These are phyloP conservation scores for Ustilago hordei DNA, from an alignment of 1,284 basidiomycete genomes.

Conservation along the genomic window DNA sequence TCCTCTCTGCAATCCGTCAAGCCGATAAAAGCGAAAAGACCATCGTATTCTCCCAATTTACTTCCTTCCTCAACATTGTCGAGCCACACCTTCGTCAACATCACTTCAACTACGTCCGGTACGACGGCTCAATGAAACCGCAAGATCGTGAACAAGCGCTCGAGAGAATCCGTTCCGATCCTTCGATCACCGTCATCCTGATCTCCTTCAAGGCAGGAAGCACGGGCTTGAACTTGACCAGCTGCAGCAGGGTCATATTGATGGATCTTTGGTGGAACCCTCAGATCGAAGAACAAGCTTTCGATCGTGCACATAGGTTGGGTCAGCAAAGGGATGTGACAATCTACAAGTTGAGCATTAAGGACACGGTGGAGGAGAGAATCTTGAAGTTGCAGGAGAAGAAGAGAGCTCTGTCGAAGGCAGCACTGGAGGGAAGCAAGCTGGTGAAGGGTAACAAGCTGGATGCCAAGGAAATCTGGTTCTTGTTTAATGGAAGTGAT, in stretches of 20 bases:
- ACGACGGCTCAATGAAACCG: conserved; percentile 87
- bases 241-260: conserved; percentile 92
- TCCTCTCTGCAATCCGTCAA: conserved; percentile 79
- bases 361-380: conserved; percentile 88
- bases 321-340: conserved; percentile 88
- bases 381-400: conserved; percentile 78
- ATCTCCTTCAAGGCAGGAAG: conserved; percentile 97
- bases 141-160: conserved; percentile 81
- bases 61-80: conserved; percentile 86
- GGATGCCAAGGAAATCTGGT: conserved; percentile 50
- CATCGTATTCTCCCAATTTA: conserved; percentile 84
- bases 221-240: conserved; percentile 92
- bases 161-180: conserved; percentile 78
- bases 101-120: conserved; percentile 82
- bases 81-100: conserved; percentile 81
- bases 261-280: conserved; percentile 90
- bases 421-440: conserved; percentile 88
- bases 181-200: conserved; percentile 79
- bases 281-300: conserved; percentile 80
- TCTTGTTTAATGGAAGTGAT: conserved; percentile 44
- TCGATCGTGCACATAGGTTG: conserved; percentile 89
- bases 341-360: conserved; percentile 92
- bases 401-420: conserved; percentile 85
- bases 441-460: conserved; percentile 76
- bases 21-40: conserved; percentile 80